Base-by-base conservation (phyloP, 768 basidiomycete genomes). In the Pleurotus giganteus region DNA sequence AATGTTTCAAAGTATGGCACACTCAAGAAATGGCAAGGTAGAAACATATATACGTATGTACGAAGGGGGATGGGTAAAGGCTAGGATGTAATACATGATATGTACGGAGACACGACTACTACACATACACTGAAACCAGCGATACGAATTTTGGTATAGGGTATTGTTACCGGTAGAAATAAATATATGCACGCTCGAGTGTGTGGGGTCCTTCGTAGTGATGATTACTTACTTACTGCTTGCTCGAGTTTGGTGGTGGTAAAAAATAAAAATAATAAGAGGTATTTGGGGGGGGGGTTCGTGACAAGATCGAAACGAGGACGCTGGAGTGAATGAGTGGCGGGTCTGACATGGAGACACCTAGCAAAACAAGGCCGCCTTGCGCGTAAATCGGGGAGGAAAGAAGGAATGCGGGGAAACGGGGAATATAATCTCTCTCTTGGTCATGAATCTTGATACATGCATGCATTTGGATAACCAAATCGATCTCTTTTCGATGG, bases 121-220 rank as follows among this genome's bases (percentile, higher is more conserved):
- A 51, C 49, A 49, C 17, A 51, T 51, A n/a, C 21, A 19, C 32
- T 29, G 32, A 17, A 51, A n/a, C n/a, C 32, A n/a, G 21, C 27
- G 44, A 45, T 45, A 45, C 44, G 44, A 45, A 45, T 45, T 51
- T 51, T 51, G 49, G 49, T 51, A 51, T 51, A 51, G 31, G 34
- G 34, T 24, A 51, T 51, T 15, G 29, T 51, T 45, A 24, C 29
- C 49, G 29, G 23, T 51, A 37, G 31, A 31, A 26, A 51, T 51
- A 37, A 51, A 37, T 26, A 37, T 37, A 24, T 45, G 26, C 23
- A 45, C 43, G n/a, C 11, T 19, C 23, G 11, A n/a, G 17, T 12
- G 17, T 28, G 47, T 31, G 23, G 12, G 15, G 26, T 6, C 9
- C n/a, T 6, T 19, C 7, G 29, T n/a, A 24, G 43, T 1, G 26